Base-by-base conservation (phyloP, 257 asterid species). In the Mentha longifolia region DNA sequence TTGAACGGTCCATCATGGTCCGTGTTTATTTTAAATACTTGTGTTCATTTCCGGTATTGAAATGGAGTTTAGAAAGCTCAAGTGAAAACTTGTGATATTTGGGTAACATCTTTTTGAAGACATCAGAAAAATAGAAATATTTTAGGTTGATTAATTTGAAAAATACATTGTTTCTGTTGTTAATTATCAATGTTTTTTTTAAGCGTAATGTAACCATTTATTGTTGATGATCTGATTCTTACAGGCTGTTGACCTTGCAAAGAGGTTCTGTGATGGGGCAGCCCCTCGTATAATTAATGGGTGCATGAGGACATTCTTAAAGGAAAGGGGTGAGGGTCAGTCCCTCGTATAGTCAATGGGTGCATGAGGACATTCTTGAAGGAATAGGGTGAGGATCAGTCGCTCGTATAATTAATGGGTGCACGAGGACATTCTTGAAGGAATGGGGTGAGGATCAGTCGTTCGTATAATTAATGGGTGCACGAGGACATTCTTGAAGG, bases 161-260 rank as follows among this genome's bases (percentile, higher is more conserved):
- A 25, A 30, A 46, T 19, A 28, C 30, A 67, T 8, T 47, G 67
- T 25, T 43, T 37, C 37, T 65, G 72, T 28, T 42, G 70, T 45
- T 74, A 8, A 45, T 72, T 70, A 41, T 28, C 31, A 28, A 28
- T 28, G 31, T 28, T 3, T 28, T 1, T 28, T 28, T 28, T 28
- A 3, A 28, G 3, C 7, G 2, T 22, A 22, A 22, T 3, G 2
- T 22, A 22, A 22, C 25, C 25, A 22, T 22, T 22, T 2, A 22
- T 22, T 22, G 25, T 22, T 22, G 25, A 22, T 22, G 25, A 22
- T 22, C 25, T 47, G 19, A 9, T 47, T 47, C 30, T 71, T 72
- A 76, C 62, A 93, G 98, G 98, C 97, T 43, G 95, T 94, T 76
- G 98, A 91, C 80, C 97, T 94, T 75, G 97, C 97, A 3, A 94